phyloP scores from a whole-genome alignment of 208 protist species.

The Naegleria lovaniensis region DNA sequence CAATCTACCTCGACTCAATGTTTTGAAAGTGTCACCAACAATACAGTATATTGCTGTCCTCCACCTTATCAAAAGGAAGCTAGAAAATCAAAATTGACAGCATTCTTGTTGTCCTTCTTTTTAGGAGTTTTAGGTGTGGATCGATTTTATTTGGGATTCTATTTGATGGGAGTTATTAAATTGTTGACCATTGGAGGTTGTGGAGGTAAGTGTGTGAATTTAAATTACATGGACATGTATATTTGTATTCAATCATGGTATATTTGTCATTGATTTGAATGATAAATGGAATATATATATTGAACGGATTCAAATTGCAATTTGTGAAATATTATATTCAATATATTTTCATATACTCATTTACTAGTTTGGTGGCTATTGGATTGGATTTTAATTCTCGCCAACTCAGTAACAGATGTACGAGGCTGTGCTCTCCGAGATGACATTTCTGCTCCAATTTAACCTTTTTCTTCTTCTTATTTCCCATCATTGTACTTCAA shows the following conservation, averaged over 20 bases:
- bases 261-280: no score
- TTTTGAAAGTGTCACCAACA: not conserved
- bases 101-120: not conserved
- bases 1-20: not conserved
- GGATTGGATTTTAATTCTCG: not conserved
- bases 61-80: not conserved
- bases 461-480: no score
- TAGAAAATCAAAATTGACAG: slow-evolving; percentile 7
- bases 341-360: no score
- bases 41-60: not conserved
- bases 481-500: no score
- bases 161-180: slow-evolving; percentile 9
- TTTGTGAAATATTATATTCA: no score
- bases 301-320: no score
- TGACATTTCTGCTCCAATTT: not conserved
- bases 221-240: not conserved
- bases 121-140: not conserved
- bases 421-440: not conserved
- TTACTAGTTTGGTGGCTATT: not conserved
- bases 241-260: no score
- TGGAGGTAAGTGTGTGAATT: not conserved
- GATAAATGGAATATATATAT: no score
- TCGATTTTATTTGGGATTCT: not conserved
- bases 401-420: not conserved
- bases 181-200: not conserved